phyloP scores from a whole-genome alignment of 2,329 filamentous ascomycete genomes.

The Cryphonectria parasitica region DNA sequence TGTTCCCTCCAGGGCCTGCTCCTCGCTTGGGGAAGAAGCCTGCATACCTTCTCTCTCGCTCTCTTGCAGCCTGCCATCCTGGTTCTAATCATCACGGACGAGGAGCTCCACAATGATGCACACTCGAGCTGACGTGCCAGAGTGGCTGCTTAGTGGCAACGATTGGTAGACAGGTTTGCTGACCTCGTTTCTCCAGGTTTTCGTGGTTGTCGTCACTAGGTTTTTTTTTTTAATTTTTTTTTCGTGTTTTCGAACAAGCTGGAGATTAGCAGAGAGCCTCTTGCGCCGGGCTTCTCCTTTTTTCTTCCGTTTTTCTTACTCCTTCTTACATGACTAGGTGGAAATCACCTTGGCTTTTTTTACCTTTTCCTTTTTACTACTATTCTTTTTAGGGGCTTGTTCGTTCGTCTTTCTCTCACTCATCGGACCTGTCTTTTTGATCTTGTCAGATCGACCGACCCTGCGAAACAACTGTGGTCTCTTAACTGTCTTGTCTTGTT shows the following conservation, averaged over 20 bases:
- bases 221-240: background rate
- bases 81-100: slow-evolving; percentile 5
- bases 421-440: background rate
- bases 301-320: background rate
- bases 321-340: background rate
- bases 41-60: background rate
- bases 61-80: background rate
- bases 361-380: background rate
- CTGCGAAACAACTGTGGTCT: background rate
- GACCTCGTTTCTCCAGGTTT: background rate
- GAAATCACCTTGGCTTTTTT: background rate
- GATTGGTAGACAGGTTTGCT: slow-evolving; percentile 6
- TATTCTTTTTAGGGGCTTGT: background rate
- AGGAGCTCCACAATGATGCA: slow-evolving; percentile 12
- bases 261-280: background rate
- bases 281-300: background rate
- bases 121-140: slow-evolving; percentile 8
- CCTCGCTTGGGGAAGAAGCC: background rate
- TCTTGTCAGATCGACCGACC: background rate
- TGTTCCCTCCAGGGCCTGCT: background rate
- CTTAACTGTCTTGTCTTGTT: background rate
- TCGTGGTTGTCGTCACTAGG: background rate
- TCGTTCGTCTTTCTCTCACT: background rate
- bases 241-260: background rate
- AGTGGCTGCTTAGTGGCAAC: slow-evolving; percentile 4